These are phyloP conservation scores for Ceratocystis cubensis DNA, from an alignment of 2,329 filamentous ascomycete genomes.

Conservation along the genomic window DNA sequence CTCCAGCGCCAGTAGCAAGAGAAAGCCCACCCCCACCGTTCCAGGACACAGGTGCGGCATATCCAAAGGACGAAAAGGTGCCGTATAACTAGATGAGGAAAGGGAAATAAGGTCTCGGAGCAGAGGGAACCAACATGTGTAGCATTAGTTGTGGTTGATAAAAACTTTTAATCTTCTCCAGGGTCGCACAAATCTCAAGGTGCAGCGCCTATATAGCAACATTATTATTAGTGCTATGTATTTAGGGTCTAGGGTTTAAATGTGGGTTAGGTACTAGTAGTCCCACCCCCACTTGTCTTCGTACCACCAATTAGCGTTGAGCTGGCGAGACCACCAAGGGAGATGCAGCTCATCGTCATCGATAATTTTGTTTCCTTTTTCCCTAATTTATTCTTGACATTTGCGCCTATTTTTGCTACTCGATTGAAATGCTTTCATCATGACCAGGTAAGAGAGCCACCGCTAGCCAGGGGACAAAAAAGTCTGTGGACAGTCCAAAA, in stretches of 20 bases:
- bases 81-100: background rate
- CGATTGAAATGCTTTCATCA: background rate
- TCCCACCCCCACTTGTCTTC: background rate
- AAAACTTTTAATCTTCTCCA: background rate
- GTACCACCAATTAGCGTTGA: background rate
- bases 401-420: background rate
- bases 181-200: background rate
- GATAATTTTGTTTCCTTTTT: background rate
- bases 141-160: too few relatives aligned
- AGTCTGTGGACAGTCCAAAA: background rate
- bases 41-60: background rate
- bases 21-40: background rate
- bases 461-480: background rate
- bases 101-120: background rate
- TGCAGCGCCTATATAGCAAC: background rate
- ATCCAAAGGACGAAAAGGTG: background rate
- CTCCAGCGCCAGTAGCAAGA: background rate
- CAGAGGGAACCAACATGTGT: background rate
- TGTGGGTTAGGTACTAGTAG: background rate
- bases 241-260: background rate
- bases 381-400: background rate
- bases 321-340: background rate
- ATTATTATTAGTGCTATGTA: background rate
- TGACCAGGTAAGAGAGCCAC: background rate
- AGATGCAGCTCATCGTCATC: conserved; percentile 6